Conservation (phyloP, 768 basidiomycete genomes). For the Crepidotus variabilis region DNA sequence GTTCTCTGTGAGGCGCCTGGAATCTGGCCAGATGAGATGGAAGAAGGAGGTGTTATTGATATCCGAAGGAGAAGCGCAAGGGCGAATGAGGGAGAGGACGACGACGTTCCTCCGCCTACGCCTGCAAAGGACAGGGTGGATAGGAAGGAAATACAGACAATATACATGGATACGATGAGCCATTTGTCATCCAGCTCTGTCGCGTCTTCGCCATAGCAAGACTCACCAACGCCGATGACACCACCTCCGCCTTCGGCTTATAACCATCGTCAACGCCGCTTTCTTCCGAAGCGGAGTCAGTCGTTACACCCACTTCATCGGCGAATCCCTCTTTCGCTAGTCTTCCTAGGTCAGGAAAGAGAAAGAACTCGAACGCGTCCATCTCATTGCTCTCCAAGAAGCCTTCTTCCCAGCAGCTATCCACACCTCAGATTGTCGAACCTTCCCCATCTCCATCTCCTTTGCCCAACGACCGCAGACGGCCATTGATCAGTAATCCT, state of each 20-base stretch:
- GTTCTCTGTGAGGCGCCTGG: slow-evolving; percentile 67
- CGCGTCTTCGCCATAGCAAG: slow-evolving; percentile 16
- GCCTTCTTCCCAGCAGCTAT: slow-evolving; percentile 6
- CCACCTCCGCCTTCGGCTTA: background rate
- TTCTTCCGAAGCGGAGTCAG: slow-evolving; percentile 58
- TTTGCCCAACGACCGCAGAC: slow-evolving; percentile 17
- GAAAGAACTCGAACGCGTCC: slow-evolving; percentile 9
- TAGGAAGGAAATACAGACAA: slow-evolving; percentile 29
- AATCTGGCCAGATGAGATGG: slow-evolving; percentile 52
- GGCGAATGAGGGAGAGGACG: slow-evolving; percentile 2
- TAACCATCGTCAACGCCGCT: slow-evolving; percentile 29
- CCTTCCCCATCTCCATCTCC: background rate
- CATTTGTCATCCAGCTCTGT: slow-evolving; percentile 27
- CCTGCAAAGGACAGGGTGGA: slow-evolving; percentile 13
- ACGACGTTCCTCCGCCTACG: slow-evolving; percentile 7
- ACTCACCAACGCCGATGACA: slow-evolving; percentile 1
- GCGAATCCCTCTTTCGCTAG: slow-evolving; percentile 39
- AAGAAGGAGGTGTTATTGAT: slow-evolving; percentile 23
- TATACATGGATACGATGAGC: slow-evolving; percentile 33
- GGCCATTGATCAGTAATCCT: slow-evolving; percentile 26
- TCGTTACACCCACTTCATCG: slow-evolving; percentile 53
- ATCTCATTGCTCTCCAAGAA: slow-evolving; percentile 19
- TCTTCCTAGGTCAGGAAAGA: slow-evolving; percentile 24
- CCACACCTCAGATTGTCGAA: slow-evolving; percentile 16
- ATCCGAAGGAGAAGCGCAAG: slow-evolving; percentile 17